Percentiles rank a stretch among this genome's conserved stretches.
Conservation (phyloP, 2,329 filamentous ascomycete species). For the Curvularia eragrostidis region DNA sequence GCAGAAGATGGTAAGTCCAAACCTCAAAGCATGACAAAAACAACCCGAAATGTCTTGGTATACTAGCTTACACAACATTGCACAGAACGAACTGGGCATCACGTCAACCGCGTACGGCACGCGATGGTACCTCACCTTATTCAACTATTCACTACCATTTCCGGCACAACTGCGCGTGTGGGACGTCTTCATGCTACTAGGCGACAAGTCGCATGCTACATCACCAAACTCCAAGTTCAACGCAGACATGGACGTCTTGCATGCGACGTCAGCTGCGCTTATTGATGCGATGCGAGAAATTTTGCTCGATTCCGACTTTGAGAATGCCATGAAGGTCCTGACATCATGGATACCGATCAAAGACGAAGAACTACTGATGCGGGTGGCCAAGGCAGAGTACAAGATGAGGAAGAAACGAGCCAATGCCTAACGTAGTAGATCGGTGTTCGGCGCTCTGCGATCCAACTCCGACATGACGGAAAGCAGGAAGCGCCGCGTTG, state of each 20-base stretch:
- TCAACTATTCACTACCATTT: constrained; percentile 96
- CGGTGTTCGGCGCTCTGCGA: constrained; percentile 17
- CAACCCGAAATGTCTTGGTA: background rate
- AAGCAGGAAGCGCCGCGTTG: constrained; percentile 24
- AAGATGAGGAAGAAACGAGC: constrained; percentile 67
- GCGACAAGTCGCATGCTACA: constrained; percentile 66
- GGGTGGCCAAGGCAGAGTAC: constrained; percentile 86
- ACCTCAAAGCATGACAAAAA: background rate
- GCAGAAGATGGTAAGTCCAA: constrained; percentile 71
- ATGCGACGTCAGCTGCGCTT: constrained; percentile 86
- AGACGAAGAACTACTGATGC: constrained; percentile 93
- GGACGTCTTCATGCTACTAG: constrained; percentile 97
- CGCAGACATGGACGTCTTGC: constrained; percentile 81
- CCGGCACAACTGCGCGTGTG: constrained; percentile 92
- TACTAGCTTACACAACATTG: constrained; percentile 27
- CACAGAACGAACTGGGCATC: constrained; percentile 76
- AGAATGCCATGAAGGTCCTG: constrained; percentile 96
- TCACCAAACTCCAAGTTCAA: constrained; percentile 50
- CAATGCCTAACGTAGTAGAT: constrained; percentile 35
- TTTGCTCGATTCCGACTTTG: constrained; percentile 90
- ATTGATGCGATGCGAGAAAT: constrained; percentile 91
- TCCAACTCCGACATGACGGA: constrained; percentile 5
- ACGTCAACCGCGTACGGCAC: constrained; percentile 93
- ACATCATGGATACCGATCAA: constrained; percentile 94
- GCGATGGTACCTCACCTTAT: constrained; percentile 95